Conservation (phyloP, 2,329 filamentous ascomycete genomes). For the Lizonia empirigonia region DNA sequence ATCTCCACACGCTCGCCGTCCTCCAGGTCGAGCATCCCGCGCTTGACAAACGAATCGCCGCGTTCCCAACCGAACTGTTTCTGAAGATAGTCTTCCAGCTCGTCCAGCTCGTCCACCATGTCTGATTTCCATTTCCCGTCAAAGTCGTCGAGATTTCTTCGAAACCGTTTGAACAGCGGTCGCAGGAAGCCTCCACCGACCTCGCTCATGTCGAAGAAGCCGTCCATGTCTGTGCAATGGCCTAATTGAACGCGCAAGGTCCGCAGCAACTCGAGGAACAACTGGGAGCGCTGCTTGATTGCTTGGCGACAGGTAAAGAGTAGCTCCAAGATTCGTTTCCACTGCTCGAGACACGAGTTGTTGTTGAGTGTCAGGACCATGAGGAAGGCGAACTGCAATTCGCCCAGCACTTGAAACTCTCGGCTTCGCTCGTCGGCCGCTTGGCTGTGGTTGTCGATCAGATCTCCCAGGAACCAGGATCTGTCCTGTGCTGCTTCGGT, state of each 20-base stretch:
- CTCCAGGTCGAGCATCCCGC: constrained; percentile 65
- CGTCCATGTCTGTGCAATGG: constrained; percentile 64
- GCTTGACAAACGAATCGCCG: constrained; percentile 59
- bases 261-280: constrained; percentile 60
- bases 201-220: constrained; percentile 63
- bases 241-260: constrained; percentile 59
- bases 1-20: constrained; percentile 68
- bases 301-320: constrained; percentile 63
- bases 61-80: constrained; percentile 64
- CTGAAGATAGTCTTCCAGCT: constrained; percentile 61
- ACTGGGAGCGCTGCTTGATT: constrained; percentile 53
- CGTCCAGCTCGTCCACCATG: constrained; percentile 60
- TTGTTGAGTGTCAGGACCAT: constrained; percentile 69
- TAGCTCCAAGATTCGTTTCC: constrained; percentile 64
- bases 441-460: constrained; percentile 54
- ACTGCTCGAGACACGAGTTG: constrained; percentile 69
- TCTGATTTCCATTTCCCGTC: constrained; percentile 49
- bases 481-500: constrained; percentile 67
- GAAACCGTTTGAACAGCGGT: constrained; percentile 59
- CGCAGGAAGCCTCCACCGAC: constrained; percentile 61
- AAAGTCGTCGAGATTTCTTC: constrained; percentile 57
- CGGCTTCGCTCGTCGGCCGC: constrained; percentile 30
- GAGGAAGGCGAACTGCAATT: constrained; percentile 67
- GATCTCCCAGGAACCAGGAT: constrained; percentile 64
- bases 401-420: constrained; percentile 56